Evolutionary conservation across 2,329 filamentous ascomycete species (phyloP).

Genomic region (Camptophora hylomeconis): DNA sequence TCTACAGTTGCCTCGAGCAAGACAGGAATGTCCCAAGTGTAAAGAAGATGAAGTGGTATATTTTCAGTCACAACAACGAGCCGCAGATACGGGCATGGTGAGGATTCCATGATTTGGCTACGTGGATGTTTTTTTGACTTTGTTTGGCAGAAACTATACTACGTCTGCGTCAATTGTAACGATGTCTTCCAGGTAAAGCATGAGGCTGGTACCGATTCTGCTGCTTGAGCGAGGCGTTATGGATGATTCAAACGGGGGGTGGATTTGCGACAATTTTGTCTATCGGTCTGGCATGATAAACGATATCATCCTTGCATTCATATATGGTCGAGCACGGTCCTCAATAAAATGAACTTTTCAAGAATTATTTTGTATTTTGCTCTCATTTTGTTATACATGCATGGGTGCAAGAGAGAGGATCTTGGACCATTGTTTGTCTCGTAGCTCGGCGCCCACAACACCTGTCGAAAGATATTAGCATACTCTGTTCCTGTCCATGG

Average conservation of each 20-base stretch:
- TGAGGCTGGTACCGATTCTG: no score
- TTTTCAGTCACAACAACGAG: constrained; percentile 97
- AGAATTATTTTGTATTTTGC: constrained; percentile 4
- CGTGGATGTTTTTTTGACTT: constrained; percentile 1
- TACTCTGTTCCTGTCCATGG: no score
- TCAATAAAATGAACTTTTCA: no score
- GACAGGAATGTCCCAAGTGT: constrained; percentile 75
- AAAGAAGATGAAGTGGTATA: constrained; percentile 84
- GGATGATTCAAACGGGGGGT: no score
- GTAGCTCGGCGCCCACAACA: constrained; percentile 78
- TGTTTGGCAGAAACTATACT: constrained; percentile 64
- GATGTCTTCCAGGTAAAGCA: no score
- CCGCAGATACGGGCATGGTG: constrained; percentile 96
- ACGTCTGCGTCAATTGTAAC: constrained; percentile 66
- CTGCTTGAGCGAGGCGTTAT: no score
- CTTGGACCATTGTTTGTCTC: constrained; percentile 94
- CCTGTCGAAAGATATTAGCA: constrained; percentile 33
- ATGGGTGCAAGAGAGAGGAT: constrained; percentile 88
- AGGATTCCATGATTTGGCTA: constrained; percentile 24
- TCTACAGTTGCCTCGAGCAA: constrained; percentile 75
- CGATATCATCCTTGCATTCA: constrained; percentile 4
- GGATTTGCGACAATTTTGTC: no score
- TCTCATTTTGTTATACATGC: constrained; percentile 44
- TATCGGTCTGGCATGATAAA: no score
- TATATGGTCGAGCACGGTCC: no score